Percentiles rank a stretch among this genome's conserved stretches.
phyloP scores from a whole-genome alignment of 768 basidiomycete genomes.

The Aureoboletus auriporus region DNA sequence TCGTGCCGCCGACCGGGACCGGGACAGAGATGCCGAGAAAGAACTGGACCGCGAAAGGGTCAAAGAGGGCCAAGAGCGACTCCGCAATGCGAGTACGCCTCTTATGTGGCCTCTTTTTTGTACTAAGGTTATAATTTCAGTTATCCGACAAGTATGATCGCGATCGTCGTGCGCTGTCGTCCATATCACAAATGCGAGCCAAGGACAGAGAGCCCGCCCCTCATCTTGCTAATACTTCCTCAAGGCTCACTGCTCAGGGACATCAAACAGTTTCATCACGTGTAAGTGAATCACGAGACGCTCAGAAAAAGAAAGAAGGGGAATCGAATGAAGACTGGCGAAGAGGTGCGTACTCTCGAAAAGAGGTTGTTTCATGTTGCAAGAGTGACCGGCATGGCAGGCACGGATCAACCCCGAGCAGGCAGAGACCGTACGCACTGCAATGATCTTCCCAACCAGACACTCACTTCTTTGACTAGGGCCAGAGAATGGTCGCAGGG shows the following conservation, averaged over 20 bases:
- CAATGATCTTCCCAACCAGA: not conserved
- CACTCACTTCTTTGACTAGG: slow-evolving; percentile 32
- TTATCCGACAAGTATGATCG: slow-evolving; percentile 87
- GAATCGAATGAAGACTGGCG: slow-evolving; percentile 84
- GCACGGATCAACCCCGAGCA: slow-evolving; percentile 46
- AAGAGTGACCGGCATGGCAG: slow-evolving; percentile 24
- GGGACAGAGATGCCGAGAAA: slow-evolving; percentile 43
- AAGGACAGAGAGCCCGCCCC: slow-evolving; percentile 69
- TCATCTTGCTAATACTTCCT: slow-evolving; percentile 46
- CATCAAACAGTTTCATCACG: slow-evolving; percentile 40
- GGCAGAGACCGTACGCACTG: slow-evolving; percentile 54
- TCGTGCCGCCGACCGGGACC: slow-evolving; percentile 59
- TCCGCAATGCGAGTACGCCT: slow-evolving; percentile 55
- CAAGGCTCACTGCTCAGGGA: slow-evolving; percentile 37
- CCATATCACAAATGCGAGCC: slow-evolving; percentile 46
- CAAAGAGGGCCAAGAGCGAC: slow-evolving; percentile 73
- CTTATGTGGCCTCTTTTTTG: not conserved
- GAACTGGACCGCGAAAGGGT: slow-evolving; percentile 59
- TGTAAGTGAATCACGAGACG: slow-evolving; percentile 55
- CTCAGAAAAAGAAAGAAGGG: slow-evolving; percentile 61
- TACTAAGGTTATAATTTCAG: slow-evolving; percentile 35
- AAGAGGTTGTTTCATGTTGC: not conserved
- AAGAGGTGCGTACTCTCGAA: slow-evolving; percentile 59
- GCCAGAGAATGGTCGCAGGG: slow-evolving; percentile 51
- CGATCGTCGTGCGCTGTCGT: slow-evolving; percentile 58